Base-by-base conservation (phyloP, 2,329 filamentous ascomycete species). In the Fusarium continuum region DNA sequence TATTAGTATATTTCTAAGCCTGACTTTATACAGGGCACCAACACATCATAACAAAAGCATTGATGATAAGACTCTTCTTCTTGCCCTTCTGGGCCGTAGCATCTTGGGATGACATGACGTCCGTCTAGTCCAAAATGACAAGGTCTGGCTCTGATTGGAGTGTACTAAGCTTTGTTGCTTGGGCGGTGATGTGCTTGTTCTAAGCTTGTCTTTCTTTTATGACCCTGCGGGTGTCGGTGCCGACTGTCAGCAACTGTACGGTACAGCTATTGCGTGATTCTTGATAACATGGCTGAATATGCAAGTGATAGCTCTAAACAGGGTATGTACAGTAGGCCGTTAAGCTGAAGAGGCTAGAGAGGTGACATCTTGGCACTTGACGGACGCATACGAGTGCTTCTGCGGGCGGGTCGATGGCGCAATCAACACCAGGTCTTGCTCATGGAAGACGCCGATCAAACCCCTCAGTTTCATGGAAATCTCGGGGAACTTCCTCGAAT, bases 11-110 rank as follows among this genome's bases (percentile, higher is more conserved):
- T 19, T 23, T 17, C n/a, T 29, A 19, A 23, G n/a, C 20, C 22
- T 28, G 14, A 3, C 13, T 19, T 8, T n/a, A 40, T 7, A 3
- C 1, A 16, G 16, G 25, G 8, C 10, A 56, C 72, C 14, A 64
- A 76, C 75, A 77, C 74, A 76, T 77, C 70, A 76, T 75, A 4
- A 80, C 78, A 59, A 80, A 80, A 3, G 78, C 78, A 67, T 80
- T 80, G 63, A 80, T 66, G 50, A 80, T 75, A 40, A 79, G 65
- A 48, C 23, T 52, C 31, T 72, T 74, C 65, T 79, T 80, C 67
- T 76, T 77, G 39, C 31, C 65, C 44, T 61, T 52, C 4, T 29
- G 43, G 38, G 36, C 50, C n/a, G 26, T 32, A 35, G 38, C 20
- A 13, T 58, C 45, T n/a, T 63, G 57, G 5, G 64, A 62, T 4